These are phyloP conservation scores for Sonneratia alba DNA, from an alignment of 345 rosid genomes.

Conservation along the genomic window DNA sequence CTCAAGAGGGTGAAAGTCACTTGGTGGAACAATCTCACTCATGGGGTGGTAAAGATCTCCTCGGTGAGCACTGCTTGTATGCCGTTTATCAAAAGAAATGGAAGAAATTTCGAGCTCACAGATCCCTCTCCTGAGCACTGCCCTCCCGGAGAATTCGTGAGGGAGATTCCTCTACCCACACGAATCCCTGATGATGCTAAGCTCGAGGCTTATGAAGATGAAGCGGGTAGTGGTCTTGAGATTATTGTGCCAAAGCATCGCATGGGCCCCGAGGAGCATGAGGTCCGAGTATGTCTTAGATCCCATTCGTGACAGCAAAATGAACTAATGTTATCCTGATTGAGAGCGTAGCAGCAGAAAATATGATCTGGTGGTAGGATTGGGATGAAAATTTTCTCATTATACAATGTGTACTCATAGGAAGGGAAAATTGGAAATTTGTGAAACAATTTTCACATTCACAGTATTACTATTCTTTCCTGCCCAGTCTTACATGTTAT, in stretches of 20 bases:
- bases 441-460: background rate
- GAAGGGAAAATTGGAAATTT: background rate
- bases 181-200: slow-evolving; percentile 51
- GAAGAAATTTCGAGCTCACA: slow-evolving; percentile 45
- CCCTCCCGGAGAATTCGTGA: slow-evolving; percentile 48
- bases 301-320: slow-evolving; percentile 17
- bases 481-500: background rate
- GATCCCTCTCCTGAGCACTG: slow-evolving; percentile 55
- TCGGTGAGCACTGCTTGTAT: slow-evolving; percentile 43
- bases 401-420: background rate
- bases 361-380: background rate
- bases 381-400: background rate
- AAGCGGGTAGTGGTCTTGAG: slow-evolving; percentile 45
- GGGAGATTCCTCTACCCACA: slow-evolving; percentile 45
- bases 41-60: slow-evolving; percentile 48
- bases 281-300: slow-evolving; percentile 47
- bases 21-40: slow-evolving; percentile 43
- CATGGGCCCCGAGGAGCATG: slow-evolving; percentile 43
- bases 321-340: slow-evolving; percentile 18
- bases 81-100: slow-evolving; percentile 41
- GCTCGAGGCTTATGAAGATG: slow-evolving; percentile 49
- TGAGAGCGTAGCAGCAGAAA: background rate
- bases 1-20: slow-evolving; percentile 50
- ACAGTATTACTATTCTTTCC: slow-evolving; percentile 1
- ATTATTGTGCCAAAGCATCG: slow-evolving; percentile 45